Percentiles rank a stretch among this genome's conserved stretches.
These are phyloP conservation scores for Salix dunnii DNA, from an alignment of 345 rosid species.

Conservation along the genomic window DNA sequence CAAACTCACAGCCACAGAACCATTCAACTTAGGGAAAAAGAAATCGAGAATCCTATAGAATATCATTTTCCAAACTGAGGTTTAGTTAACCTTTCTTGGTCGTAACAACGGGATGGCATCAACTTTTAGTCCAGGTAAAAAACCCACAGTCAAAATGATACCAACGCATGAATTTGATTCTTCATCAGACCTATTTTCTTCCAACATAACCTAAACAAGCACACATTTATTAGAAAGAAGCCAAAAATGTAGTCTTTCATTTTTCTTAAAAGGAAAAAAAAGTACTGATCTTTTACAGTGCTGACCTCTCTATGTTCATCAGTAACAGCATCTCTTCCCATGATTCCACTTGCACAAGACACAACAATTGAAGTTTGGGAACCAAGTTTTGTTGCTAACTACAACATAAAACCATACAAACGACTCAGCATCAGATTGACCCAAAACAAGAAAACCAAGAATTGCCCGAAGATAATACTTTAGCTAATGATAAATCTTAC, in stretches of 20 bases:
- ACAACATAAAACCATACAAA: neutral
- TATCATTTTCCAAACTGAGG: neutral
- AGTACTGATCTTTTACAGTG: neutral
- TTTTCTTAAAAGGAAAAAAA: too few relatives aligned
- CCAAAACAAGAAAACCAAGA: neutral
- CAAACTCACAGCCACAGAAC: neutral
- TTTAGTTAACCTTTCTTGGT: constrained; percentile 30
- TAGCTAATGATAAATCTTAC: constrained; percentile 18
- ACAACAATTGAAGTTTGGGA: constrained; percentile 40
- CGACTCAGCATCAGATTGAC: neutral
- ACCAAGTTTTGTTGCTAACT: constrained; percentile 43
- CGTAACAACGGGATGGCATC: constrained; percentile 52
- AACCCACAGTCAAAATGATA: constrained; percentile 64
- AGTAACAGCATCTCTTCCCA: constrained; percentile 50
- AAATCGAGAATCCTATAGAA: neutral
- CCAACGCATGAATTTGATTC: constrained; percentile 22
- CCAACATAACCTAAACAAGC: constrained; percentile 38
- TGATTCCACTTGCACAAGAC: constrained; percentile 40
- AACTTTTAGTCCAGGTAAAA: constrained; percentile 77
- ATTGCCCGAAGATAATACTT: neutral
- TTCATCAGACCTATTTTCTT: constrained; percentile 9
- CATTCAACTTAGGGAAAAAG: neutral
- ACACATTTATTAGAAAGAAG: neutral
- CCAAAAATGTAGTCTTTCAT: neutral
- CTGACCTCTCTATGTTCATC: constrained; percentile 35